Conservation (phyloP, 306 rosid species). For the Prinsepia uniflora region DNA sequence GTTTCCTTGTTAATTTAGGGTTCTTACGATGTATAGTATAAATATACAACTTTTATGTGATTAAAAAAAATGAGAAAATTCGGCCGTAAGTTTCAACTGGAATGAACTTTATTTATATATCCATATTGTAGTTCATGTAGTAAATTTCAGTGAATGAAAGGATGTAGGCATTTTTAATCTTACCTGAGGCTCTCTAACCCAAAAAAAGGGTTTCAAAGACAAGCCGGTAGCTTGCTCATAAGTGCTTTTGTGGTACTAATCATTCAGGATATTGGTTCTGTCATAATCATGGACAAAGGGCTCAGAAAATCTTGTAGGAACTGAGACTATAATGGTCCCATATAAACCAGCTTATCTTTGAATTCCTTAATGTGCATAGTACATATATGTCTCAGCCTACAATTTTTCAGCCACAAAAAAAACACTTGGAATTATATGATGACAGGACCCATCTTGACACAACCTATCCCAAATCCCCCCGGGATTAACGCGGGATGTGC, state of each 20-base stretch:
- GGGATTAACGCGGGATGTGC: too few species aligned
- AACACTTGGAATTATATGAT: too few species aligned
- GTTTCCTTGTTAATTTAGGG: too few species aligned
- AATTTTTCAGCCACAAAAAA: constrained; percentile 6
- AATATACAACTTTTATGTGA: too few species aligned
- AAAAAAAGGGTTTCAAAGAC: constrained; percentile 45
- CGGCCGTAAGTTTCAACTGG: too few species aligned
- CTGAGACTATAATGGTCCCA: constrained; percentile 59
- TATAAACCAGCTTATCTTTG: constrained; percentile 79
- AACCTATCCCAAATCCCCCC: too few species aligned
- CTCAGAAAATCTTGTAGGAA: constrained; percentile 49
- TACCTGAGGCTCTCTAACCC: constrained; percentile 91
- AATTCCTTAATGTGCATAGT: constrained; percentile 94
- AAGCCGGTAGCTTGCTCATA: constrained; percentile 67
- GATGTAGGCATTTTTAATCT: too few species aligned
- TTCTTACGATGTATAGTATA: too few species aligned
- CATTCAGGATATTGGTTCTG: constrained; percentile 62
- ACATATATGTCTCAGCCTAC: constrained; percentile 77
- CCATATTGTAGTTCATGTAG: not conserved
- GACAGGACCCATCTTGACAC: too few species aligned
- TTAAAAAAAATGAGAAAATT: too few species aligned
- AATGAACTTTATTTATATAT: not conserved
- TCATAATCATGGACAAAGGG: constrained; percentile 74
- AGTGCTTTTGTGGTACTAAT: constrained; percentile 74
- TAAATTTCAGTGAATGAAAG: not conserved